Conservation (phyloP, 2,329 filamentous ascomycete species). For the Chaetomium sp. region DNA sequence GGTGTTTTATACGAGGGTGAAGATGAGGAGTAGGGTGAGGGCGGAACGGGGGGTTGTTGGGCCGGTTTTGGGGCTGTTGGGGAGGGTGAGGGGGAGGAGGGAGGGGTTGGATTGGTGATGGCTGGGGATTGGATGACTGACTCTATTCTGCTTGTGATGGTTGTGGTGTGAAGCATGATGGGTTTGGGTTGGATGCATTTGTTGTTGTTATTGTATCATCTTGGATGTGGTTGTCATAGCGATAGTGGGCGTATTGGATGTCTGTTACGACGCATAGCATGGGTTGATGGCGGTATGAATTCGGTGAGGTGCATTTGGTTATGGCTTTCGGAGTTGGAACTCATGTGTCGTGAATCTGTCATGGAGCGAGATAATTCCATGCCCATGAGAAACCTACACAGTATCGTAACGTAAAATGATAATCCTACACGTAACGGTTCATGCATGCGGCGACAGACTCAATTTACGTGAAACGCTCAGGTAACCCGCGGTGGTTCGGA, state of each 20-base stretch:
- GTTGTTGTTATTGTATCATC: not conserved
- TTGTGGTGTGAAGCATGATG: not conserved
- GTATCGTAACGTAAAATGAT: no score
- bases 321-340: no score
- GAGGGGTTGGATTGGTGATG: conserved; percentile 2
- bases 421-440: no score
- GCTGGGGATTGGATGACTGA: not conserved
- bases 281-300: not conserved
- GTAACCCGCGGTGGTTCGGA: no score
- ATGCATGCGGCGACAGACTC: no score
- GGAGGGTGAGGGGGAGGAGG: not conserved
- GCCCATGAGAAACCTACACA: no score
- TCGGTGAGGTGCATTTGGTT: not conserved
- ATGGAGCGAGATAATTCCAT: no score
- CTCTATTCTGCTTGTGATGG: not conserved
- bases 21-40: conserved; percentile 47
- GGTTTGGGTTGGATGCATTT: not conserved
- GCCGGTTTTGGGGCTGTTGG: conserved; percentile 31
- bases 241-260: not conserved
- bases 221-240: not conserved
- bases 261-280: not conserved
- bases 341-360: no score
- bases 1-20: conserved; percentile 75
- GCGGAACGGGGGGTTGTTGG: conserved; percentile 34
- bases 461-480: no score